Percentiles rank a stretch among this genome's conserved stretches.
Evolutionary conservation across 108 stramenopile genomes (phyloP).

Genomic region (Cyclotella cryptica): DNA sequence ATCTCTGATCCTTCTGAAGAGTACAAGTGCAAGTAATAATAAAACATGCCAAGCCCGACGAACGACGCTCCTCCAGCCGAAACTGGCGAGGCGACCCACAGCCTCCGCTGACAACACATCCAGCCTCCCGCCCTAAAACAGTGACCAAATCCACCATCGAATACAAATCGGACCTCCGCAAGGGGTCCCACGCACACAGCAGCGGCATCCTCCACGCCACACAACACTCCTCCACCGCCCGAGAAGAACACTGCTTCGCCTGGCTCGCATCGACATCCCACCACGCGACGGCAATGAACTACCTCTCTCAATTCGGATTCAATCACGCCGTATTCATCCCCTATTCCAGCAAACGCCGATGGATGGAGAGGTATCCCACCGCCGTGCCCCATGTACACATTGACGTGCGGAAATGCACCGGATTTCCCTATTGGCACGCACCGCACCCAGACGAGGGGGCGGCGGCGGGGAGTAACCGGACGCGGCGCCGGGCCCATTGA

Average conservation of each 20-base stretch:
- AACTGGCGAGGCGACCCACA: neutral
- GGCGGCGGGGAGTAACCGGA: too few species aligned
- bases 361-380: neutral
- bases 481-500: too few species aligned
- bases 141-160: slow-evolving; percentile 3
- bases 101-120: neutral
- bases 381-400: neutral
- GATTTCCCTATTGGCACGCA: slow-evolving; percentile 1
- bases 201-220: slow-evolving; percentile 10
- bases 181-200: neutral
- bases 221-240: neutral
- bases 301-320: neutral
- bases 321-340: neutral
- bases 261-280: slow-evolving; percentile 1
- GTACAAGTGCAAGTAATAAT: too few species aligned
- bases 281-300: neutral
- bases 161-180: slow-evolving; percentile 6
- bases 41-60: too few species aligned
- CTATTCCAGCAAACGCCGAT: neutral
- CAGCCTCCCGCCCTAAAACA: neutral
- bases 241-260: slow-evolving; percentile 16
- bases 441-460: neutral
- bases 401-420: neutral
- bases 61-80: neutral
- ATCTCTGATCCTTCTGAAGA: too few species aligned